phyloP scores from a whole-genome alignment of 495 filamentous ascomycete genomes.

The Penicillium parvum region DNA sequence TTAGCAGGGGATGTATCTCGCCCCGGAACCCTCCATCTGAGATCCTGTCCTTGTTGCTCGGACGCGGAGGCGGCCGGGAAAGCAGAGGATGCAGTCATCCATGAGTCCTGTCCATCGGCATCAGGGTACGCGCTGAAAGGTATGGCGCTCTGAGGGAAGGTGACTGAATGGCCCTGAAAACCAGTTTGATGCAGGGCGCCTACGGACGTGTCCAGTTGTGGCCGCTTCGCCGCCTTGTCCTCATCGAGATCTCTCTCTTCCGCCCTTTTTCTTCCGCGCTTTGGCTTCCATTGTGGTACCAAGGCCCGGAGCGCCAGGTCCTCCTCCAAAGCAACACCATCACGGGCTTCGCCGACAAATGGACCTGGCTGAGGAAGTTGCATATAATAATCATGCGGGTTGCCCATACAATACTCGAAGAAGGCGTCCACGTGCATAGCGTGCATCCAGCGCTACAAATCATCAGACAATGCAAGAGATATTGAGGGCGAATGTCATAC shows the following conservation, averaged over 20 bases:
- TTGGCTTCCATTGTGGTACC: conserved; percentile 84
- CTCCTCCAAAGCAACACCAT: conserved; percentile 86
- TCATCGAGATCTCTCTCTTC: conserved; percentile 66
- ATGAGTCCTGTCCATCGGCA: conserved; percentile 46
- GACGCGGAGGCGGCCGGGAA: conserved; percentile 25
- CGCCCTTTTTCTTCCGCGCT: conserved; percentile 77
- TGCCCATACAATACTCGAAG: conserved; percentile 83
- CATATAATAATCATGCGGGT: conserved; percentile 77
- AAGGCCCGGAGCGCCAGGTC: conserved; percentile 88
- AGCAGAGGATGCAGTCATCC: conserved; percentile 46
- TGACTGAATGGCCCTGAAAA: conserved; percentile 45
- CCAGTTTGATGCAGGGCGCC: conserved; percentile 52
- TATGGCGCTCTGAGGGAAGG: conserved; percentile 56
- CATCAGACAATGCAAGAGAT: conserved; percentile 5
- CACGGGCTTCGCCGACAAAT: conserved; percentile 63
- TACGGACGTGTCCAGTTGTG: conserved; percentile 63
- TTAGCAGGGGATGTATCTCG: conserved; percentile 57
- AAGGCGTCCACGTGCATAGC: conserved; percentile 98
- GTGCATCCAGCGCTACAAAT: conserved; percentile 84
- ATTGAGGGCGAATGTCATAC: conserved; percentile 38
- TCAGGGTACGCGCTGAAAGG: conserved; percentile 59
- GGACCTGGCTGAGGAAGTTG: conserved; percentile 65
- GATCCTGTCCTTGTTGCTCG: conserved; percentile 36
- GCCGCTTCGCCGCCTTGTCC: conserved; percentile 56
- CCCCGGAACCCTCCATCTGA: conserved; percentile 45